Evolutionary conservation across 176 grass and related monocot species (phyloP), one percentile per base, ranked within the genome.

Genomic region (Microstegium vimineum): DNA sequence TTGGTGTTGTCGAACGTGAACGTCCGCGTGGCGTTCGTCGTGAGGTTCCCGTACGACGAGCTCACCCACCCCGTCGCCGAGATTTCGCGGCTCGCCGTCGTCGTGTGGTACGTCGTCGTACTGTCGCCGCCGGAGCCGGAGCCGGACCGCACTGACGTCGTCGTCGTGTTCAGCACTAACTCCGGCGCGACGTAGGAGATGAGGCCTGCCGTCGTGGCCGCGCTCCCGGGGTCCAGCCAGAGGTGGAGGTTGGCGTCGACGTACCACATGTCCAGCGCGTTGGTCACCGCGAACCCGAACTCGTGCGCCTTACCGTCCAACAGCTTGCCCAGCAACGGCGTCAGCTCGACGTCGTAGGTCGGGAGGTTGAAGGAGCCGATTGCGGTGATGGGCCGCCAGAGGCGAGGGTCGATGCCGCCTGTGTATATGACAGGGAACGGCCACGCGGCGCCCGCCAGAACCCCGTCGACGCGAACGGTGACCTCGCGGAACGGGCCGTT

Each of bases 331-430:
- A 97, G 61, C 38, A 97, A 85, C 0, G 92, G 94, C 2, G 94
- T 97, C 62, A 97, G 83, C 79, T 97, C 94, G 68, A 97, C 67
- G 76, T 90, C 87, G 66, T 97, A 97, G 1, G 89, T 86, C 20
- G 94, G 91, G 4, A 97, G 57, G 40, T 94, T 79, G 82, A 97
- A 97, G 9, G 94, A 97, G 27, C 89, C 90, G 78, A 97, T 94
- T 80, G 80, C 71, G 32, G 94, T 84, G 77, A 97, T 85, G 22
- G 94, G 94, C 22, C 89, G 93, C 94, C 94, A 97, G 5, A 97
- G 83, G 45, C 94, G 87, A 2, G 94, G 94, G 60, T 88, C 82
- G 56, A 97, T 28, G 41, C 94, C 94, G n/a, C 91, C 94, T 15
- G 94, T 80, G 75, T 94, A 92, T 83, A 97, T 86, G 22, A 94